Evolutionary conservation across 2,329 filamentous ascomycete species (phyloP).

Genomic region (Torrubiellomyces zombiae): DNA sequence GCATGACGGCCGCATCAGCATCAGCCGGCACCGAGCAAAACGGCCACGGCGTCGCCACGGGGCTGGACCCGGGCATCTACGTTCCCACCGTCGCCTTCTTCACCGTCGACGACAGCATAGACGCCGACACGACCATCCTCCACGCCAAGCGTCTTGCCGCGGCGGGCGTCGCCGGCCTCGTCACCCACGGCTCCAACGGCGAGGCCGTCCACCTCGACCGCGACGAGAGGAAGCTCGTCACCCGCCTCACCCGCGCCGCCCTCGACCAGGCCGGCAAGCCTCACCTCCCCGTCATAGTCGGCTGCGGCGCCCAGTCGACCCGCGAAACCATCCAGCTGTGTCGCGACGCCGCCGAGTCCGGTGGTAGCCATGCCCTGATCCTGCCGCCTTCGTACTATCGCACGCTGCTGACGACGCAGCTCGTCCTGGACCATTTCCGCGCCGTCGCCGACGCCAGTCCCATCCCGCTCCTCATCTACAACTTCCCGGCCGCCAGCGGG

Average conservation of each 20-base stretch:
- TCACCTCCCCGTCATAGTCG: conserved; percentile 48
- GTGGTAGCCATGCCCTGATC: conserved; percentile 50
- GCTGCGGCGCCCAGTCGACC: conserved; percentile 50
- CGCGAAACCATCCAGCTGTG: conserved; percentile 50
- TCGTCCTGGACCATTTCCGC: conserved; percentile 43
- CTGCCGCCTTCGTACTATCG: conserved; percentile 56
- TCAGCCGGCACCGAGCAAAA: conserved; percentile 1
- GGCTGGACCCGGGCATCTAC: conserved; percentile 29
- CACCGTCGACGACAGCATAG: conserved; percentile 34
- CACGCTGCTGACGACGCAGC: conserved; percentile 37
- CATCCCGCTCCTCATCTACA: conserved; percentile 45
- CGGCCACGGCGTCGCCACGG: not conserved
- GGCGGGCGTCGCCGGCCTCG: conserved; percentile 48
- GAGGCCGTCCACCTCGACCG: conserved; percentile 55
- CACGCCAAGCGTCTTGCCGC: conserved; percentile 42
- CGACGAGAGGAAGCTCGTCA: conserved; percentile 47
- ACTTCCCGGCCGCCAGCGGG: conserved; percentile 40
- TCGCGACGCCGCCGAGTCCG: conserved; percentile 43
- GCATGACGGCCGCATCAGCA: conserved; percentile 5
- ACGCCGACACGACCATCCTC: conserved; percentile 30
- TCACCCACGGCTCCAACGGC: conserved; percentile 57
- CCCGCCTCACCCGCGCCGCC: conserved; percentile 41
- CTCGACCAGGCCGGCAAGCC: conserved; percentile 38
- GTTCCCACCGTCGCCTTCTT: conserved; percentile 50
- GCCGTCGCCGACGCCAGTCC: conserved; percentile 41